Base-by-base conservation (phyloP, 225 moss, liverwort and hornwort genomes). In the Physcomitrellopsis africana region DNA sequence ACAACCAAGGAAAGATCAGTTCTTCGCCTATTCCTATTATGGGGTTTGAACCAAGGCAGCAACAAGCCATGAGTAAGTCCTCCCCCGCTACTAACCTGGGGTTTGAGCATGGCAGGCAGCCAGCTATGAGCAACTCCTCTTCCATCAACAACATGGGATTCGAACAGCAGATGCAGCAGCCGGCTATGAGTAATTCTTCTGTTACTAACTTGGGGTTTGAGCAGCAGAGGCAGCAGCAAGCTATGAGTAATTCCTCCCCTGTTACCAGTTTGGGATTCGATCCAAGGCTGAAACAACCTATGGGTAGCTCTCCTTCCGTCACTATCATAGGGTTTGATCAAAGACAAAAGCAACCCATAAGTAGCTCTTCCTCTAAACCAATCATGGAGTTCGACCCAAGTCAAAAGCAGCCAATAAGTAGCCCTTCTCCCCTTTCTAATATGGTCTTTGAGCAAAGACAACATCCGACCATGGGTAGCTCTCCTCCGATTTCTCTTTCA, bases 21-120 rank as follows among this genome's bases (percentile, higher is more conserved):
- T 75, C 72, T 11, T 18, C 74, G 55, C 63, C 84, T 26, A 71
- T 78, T 67, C 78, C 81, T 2, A 81, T 57, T 47, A 57, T 79
- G 20, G 79, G 83, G 7, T 37, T 37, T 5, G 32, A 37, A 57
- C 70, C 56, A 5, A 72, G 78, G 68, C 72, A 73, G 13, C 78
- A 75, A 29, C 73, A 68, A 63, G 24, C 53, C 46, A 53, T 75
- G 69, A 62, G 52, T 27, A 69, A 66, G 19, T 56, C 78, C 46
- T 72, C 64, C 42, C 61, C 70, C 0, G 67, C 41, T 13, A 29
- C 59, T 9, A 76, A 6, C 72, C 41, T 74, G 18, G 68, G 53
- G 0, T 47, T 75, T 48, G 74, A 74, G 3, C 74, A 63, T 0
- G 61, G 80, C 55, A 78, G 59, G 65, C 78, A 67, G 26, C 81